These are phyloP conservation scores for Penicillium turbatum DNA, from an alignment of 495 filamentous ascomycete species.

Conservation along the genomic window DNA sequence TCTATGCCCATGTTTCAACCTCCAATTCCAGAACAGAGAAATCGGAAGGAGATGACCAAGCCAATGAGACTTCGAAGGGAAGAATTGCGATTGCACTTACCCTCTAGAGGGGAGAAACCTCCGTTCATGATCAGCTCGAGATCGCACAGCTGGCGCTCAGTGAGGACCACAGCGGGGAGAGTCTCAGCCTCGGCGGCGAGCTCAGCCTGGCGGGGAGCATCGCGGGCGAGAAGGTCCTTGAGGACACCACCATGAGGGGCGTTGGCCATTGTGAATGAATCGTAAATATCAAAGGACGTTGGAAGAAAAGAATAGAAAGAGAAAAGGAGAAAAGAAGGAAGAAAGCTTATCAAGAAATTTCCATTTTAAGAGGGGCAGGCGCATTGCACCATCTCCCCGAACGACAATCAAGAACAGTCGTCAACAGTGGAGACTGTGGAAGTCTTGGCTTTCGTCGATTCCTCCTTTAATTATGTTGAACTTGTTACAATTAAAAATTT, in stretches of 20 bases:
- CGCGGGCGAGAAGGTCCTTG: slow-evolving; percentile 93
- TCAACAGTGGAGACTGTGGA: slow-evolving; percentile 25
- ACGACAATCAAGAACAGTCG: slow-evolving; percentile 15
- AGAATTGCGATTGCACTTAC: slow-evolving; percentile 46
- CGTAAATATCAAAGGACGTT: not conserved
- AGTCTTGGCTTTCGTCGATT: slow-evolving; percentile 18
- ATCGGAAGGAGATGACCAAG: not conserved
- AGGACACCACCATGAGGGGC: slow-evolving; percentile 92
- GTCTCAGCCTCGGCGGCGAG: slow-evolving; percentile 80
- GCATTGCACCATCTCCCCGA: not conserved
- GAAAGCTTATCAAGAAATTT: slow-evolving; percentile 9
- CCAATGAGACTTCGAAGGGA: not conserved
- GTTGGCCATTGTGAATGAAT: slow-evolving; percentile 57
- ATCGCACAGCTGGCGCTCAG: slow-evolving; percentile 94
- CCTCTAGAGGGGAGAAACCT: slow-evolving; percentile 95
- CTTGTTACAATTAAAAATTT: not conserved
- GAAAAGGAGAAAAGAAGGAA: slow-evolving; percentile 8
- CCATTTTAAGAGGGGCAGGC: not conserved
- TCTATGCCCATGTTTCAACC: slow-evolving; percentile 18
- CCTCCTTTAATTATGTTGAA: not conserved
- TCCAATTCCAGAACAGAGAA: no score
- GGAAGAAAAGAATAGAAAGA: slow-evolving; percentile 5
- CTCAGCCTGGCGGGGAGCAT: slow-evolving; percentile 70
- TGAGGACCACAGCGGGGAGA: slow-evolving; percentile 77
- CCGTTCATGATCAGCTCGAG: slow-evolving; percentile 93